A percentile compares a stretch with the other conserved stretches of the same genome.
Evolutionary conservation across 352 stramenopile genomes (phyloP).

Genomic region (Globisporangium alternatum): DNA sequence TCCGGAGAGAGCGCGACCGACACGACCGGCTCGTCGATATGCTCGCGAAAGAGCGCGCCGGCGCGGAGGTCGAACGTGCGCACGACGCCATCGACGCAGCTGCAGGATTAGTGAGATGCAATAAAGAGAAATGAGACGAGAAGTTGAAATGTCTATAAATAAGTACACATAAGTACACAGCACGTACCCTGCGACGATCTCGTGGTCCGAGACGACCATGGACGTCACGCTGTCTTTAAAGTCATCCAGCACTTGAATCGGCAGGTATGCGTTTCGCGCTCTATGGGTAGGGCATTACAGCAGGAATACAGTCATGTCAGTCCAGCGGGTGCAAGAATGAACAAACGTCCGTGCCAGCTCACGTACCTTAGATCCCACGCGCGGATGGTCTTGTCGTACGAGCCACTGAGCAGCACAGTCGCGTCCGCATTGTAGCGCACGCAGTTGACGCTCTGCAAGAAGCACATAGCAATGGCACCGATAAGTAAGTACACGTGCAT

Average conservation of each 20-base stretch:
- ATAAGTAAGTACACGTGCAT: not conserved
- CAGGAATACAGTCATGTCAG: not conserved
- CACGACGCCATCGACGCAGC: conserved; percentile 81
- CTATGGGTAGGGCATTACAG: conserved; percentile 17
- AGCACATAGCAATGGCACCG: not conserved
- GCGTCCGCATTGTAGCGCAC: conserved; percentile 78
- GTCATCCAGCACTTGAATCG: conserved; percentile 85
- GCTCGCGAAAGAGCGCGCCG: conserved; percentile 60
- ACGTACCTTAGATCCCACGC: conserved; percentile 70
- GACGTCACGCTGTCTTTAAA: conserved; percentile 89
- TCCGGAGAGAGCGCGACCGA: conserved; percentile 74
- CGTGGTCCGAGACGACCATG: conserved; percentile 67
- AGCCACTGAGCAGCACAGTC: conserved; percentile 79
- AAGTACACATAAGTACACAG: not conserved
- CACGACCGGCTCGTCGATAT: conserved; percentile 81
- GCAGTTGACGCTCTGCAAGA: conserved; percentile 73
- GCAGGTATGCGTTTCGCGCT: conserved; percentile 65
- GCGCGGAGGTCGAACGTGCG: conserved; percentile 83
- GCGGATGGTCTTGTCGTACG: conserved; percentile 87
- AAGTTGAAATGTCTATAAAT: conserved; percentile 2
- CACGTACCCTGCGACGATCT: conserved; percentile 74
- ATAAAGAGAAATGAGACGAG: not conserved
- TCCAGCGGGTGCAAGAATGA: not conserved
- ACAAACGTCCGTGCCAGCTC: not conserved
- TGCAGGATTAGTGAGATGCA: not conserved